phyloP scores from a whole-genome alignment of 2,329 filamentous ascomycete species.

The Epichloe coenophiala region DNA sequence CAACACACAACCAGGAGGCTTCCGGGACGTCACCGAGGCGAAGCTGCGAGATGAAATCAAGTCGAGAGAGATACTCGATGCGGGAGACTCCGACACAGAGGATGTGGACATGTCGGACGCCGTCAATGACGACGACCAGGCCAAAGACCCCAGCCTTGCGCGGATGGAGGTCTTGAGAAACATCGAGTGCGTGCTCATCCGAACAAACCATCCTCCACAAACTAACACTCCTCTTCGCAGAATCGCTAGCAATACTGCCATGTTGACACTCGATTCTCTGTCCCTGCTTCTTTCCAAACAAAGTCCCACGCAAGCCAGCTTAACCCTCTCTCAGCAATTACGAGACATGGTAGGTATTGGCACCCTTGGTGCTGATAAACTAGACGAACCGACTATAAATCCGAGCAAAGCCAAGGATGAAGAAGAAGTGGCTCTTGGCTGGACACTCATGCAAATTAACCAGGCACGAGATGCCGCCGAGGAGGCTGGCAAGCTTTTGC shows the following conservation, averaged over 20 bases:
- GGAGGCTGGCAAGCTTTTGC: slow-evolving; percentile 56
- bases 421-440: slow-evolving; percentile 48
- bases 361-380: slow-evolving; percentile 55
- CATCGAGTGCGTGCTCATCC: slow-evolving; percentile 34
- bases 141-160: slow-evolving; percentile 34
- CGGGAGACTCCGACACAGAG: slow-evolving; percentile 26
- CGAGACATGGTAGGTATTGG: slow-evolving; percentile 61
- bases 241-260: slow-evolving; percentile 38
- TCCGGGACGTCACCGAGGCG: slow-evolving; percentile 65
- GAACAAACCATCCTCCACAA: neutral
- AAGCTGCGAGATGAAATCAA: slow-evolving; percentile 57
- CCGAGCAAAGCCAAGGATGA: slow-evolving; percentile 42
- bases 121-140: slow-evolving; percentile 30
- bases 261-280: slow-evolving; percentile 66
- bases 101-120: slow-evolving; percentile 33
- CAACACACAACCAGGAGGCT: slow-evolving; percentile 64
- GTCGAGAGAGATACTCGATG: slow-evolving; percentile 26
- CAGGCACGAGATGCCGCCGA: slow-evolving; percentile 61
- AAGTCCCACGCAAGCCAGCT: slow-evolving; percentile 52
- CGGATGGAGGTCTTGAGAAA: slow-evolving; percentile 43
- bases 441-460: slow-evolving; percentile 66
- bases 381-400: slow-evolving; percentile 46
- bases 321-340: slow-evolving; percentile 56
- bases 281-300: slow-evolving; percentile 77
- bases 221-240: slow-evolving; percentile 10